These are phyloP conservation scores for Candolleomyces efflorescens DNA, from an alignment of 768 basidiomycete species.

Conservation along the genomic window DNA sequence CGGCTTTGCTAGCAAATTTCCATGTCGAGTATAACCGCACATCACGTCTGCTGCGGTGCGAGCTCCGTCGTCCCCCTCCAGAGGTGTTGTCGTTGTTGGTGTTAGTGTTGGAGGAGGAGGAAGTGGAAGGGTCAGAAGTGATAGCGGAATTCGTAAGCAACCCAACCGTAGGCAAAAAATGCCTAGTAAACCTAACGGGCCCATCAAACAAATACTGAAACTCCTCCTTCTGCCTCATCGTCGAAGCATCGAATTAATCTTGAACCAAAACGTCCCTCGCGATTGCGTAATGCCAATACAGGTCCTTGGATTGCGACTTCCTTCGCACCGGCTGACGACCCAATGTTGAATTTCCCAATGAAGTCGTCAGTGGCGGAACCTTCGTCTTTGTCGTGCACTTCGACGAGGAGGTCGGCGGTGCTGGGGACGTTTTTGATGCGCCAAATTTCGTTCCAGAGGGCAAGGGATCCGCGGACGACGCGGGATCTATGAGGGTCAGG, in stretches of 20 bases:
- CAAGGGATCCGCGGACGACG: slow-evolving; percentile 51
- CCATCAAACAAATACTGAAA: slow-evolving; percentile 69
- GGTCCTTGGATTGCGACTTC: slow-evolving; percentile 60
- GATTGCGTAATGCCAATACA: slow-evolving; percentile 32
- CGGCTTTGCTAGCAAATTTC: slow-evolving; percentile 65
- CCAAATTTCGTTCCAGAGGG: slow-evolving; percentile 78
- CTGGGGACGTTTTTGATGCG: slow-evolving; percentile 66
- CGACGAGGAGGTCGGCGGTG: slow-evolving; percentile 54
- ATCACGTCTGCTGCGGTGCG: slow-evolving; percentile 28
- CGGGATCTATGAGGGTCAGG: slow-evolving; percentile 57
- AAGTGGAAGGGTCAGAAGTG: no score
- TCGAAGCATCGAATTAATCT: slow-evolving; percentile 55
- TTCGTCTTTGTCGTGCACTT: slow-evolving; percentile 68
- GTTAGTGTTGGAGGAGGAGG: no score
- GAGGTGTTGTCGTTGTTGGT: no score
- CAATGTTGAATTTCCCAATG: slow-evolving; percentile 59
- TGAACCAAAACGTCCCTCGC: slow-evolving; percentile 65
- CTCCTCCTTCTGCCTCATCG: slow-evolving; percentile 24
- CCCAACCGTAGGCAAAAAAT: slow-evolving; percentile 69
- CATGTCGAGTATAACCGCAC: slow-evolving; percentile 72
- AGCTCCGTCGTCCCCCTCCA: background rate
- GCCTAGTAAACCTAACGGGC: slow-evolving; percentile 66
- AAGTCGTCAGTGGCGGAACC: slow-evolving; percentile 53
- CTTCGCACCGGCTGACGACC: slow-evolving; percentile 51
- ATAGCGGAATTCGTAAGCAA: slow-evolving; percentile 40